Evolutionary conservation across 805 yeast species (phyloP).

Genomic region (Candida boleticola): DNA sequence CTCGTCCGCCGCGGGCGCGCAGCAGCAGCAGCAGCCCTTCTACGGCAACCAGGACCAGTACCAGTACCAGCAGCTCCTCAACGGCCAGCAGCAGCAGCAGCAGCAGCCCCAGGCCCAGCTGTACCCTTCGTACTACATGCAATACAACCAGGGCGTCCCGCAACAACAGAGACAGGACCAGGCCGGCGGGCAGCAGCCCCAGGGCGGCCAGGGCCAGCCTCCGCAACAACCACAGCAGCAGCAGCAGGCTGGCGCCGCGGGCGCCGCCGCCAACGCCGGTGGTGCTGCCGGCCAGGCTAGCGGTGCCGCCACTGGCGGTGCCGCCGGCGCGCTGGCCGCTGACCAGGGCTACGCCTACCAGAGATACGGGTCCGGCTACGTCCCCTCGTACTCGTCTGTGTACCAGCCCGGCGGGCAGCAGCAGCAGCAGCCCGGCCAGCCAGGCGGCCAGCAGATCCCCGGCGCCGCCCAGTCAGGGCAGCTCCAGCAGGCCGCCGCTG

Average conservation of each 20-base stretch:
- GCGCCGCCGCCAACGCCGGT: too few species aligned
- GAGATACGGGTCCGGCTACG: slow-evolving; percentile 1
- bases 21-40: slow-evolving; percentile 16
- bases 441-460: slow-evolving; percentile 9
- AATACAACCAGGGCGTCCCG: slow-evolving; percentile 6
- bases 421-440: slow-evolving; percentile 10
- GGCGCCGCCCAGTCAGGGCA: slow-evolving; percentile 9
- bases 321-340: slow-evolving; percentile 1
- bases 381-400: background rate
- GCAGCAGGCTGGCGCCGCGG: too few species aligned
- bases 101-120: slow-evolving; percentile 1
- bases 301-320: background rate
- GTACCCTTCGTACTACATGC: slow-evolving; percentile 6
- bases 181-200: background rate
- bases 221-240: too few species aligned
- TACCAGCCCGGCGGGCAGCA: too few species aligned
- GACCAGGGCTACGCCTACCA: slow-evolving; percentile 20
- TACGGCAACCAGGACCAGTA: slow-evolving; percentile 16
- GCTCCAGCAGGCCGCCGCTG: slow-evolving; percentile 7
- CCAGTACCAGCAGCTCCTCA: slow-evolving; percentile 14
- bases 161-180: slow-evolving; percentile 9
- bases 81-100: slow-evolving; percentile 5
- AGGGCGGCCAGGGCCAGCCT: background rate
- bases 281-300: background rate
- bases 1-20: slow-evolving; percentile 14